Evolutionary conservation across 306 rosid species (phyloP), one percentile per base, ranked within the genome.

Genomic region (Vicia faba): DNA sequence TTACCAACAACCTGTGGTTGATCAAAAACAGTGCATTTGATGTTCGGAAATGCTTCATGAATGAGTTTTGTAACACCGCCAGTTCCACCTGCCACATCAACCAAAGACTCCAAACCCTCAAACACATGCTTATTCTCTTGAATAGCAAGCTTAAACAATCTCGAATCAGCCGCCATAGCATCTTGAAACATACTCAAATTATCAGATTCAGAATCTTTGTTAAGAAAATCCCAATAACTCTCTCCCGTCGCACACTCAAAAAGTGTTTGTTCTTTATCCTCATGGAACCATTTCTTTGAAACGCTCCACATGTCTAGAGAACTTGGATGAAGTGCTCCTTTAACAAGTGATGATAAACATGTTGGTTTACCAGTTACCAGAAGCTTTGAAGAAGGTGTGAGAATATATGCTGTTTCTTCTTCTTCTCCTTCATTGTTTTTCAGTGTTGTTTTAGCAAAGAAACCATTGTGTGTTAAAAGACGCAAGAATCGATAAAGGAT

Each of bases 1-100:
- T 74, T 61, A 45, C 65, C 84, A 13, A 81, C 86, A 31, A 81
- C 88, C n/a, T 79, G 72, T 0, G 84, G 86, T 11, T 74, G 80
- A 3, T 83, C 91, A 56, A 79, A 68, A 2, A 83, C 86, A 0
- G 64, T 79, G 77, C 91, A 83, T 49, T 83, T 83, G 38, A 86
- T 15, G 1, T 72, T 74, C 62, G 91, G 84, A 39, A 84, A 79
- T 2, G 66, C 82, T 70, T 75, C 79, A 18, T 36, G 29, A 36
- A 81, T 78, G n/a, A 84, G 69, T 44, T 29, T 74, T 0, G 76
- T 23, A 13, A 76, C 66, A 8, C 19, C 67, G 8, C 91, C 81
- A 0, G 75, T 78, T 0, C 88, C 83, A 11, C 88, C 88, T 1
- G 84, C 91, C 0, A 72, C 78, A 44, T 78, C 82, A 28, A 78